A percentile compares a stretch with the other conserved stretches of the same genome.
Evolutionary conservation across 1,284 basidiomycete genomes (phyloP).

Genomic region (Filobasidium uniguttulatum): DNA sequence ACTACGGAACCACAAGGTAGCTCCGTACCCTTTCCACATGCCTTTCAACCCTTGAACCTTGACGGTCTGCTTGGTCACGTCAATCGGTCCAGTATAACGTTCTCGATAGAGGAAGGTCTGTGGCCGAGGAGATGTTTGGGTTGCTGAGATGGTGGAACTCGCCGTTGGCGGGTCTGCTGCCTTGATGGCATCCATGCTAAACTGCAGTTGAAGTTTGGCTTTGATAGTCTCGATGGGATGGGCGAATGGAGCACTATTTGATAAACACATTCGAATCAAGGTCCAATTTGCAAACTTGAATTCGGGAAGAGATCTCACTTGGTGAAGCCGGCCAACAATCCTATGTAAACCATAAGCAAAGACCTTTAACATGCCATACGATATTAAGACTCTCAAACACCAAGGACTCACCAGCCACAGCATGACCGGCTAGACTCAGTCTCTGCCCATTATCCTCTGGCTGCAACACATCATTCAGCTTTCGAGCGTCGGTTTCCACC

Average conservation of each 20-base stretch:
- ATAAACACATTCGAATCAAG: too few relatives aligned
- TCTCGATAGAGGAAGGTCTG: not conserved
- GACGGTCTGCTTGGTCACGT: slow-evolving; percentile 34
- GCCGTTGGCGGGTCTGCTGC: slow-evolving; percentile 23
- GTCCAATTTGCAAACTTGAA: too few relatives aligned
- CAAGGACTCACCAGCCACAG: slow-evolving; percentile 23
- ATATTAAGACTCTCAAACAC: not conserved
- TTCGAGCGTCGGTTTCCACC: slow-evolving; percentile 3
- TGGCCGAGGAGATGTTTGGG: not conserved
- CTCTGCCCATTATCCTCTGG: slow-evolving; percentile 16
- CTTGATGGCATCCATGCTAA: slow-evolving; percentile 7
- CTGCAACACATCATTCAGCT: not conserved
- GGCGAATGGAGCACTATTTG: slow-evolving; percentile 24
- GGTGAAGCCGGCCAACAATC: slow-evolving; percentile 33
- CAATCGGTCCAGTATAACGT: slow-evolving; percentile 26
- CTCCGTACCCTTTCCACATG: slow-evolving; percentile 33
- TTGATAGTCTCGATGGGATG: slow-evolving; percentile 38
- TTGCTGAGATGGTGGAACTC: slow-evolving; percentile 19
- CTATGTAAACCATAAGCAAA: not conserved
- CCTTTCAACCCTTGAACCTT: slow-evolving; percentile 27
- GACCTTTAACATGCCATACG: not conserved
- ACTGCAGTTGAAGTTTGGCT: slow-evolving; percentile 34
- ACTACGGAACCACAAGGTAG: slow-evolving; percentile 33
- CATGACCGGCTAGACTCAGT: slow-evolving; percentile 30
- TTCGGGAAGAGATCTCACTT: slow-evolving; percentile 35